A percentile compares a stretch with the other conserved stretches of the same genome.
Evolutionary conservation across 176 grass and related monocot genomes (phyloP).

Genomic region (Zoysia japonica): DNA sequence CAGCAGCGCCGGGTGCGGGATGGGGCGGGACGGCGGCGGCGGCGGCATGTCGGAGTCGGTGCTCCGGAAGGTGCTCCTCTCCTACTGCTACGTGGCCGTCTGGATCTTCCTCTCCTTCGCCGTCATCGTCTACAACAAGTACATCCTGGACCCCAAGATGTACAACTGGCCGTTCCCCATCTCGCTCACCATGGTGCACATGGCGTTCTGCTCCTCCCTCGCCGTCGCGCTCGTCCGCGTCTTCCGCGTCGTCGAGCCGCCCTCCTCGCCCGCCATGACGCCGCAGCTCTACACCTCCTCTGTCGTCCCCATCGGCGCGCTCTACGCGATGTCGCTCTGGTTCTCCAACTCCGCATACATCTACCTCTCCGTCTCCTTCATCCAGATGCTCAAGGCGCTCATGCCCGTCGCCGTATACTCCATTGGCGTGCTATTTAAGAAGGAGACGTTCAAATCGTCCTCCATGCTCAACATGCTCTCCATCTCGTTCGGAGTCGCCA

Average conservation of each 20-base stretch:
- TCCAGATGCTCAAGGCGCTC: slow-evolving; percentile 99
- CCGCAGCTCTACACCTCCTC: slow-evolving; percentile 69
- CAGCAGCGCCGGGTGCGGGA: slow-evolving; percentile 31
- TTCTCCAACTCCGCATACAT: slow-evolving; percentile 98
- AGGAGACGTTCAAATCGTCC: slow-evolving; percentile 59
- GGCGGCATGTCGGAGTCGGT: slow-evolving; percentile 59
- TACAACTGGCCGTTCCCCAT: slow-evolving; percentile 99
- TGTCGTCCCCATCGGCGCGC: slow-evolving; percentile 78
- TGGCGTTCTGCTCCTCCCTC: slow-evolving; percentile 81
- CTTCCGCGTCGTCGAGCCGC: slow-evolving; percentile 68
- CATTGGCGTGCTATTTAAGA: slow-evolving; percentile 70
- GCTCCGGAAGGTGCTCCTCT: slow-evolving; percentile 72
- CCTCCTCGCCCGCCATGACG: slow-evolving; percentile 65
- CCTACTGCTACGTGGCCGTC: slow-evolving; percentile 72
- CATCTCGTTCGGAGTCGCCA: slow-evolving; percentile 86
- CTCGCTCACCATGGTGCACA: slow-evolving; percentile 90
- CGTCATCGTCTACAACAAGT: slow-evolving; percentile 99
- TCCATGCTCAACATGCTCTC: slow-evolving; percentile 97
- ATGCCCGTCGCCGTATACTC: slow-evolving; percentile 98
- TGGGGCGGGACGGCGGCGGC: slow-evolving; percentile 44
- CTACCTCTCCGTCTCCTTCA: slow-evolving; percentile 98
- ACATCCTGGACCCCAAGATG: slow-evolving; percentile 98
- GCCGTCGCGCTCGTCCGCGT: slow-evolving; percentile 66
- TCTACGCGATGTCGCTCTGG: slow-evolving; percentile 94
- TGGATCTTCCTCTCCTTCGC: slow-evolving; percentile 97